A percentile compares a stretch with the other conserved stretches of the same genome.
Conservation (phyloP, 306 rosid species). For the Parietaria judaica region DNA sequence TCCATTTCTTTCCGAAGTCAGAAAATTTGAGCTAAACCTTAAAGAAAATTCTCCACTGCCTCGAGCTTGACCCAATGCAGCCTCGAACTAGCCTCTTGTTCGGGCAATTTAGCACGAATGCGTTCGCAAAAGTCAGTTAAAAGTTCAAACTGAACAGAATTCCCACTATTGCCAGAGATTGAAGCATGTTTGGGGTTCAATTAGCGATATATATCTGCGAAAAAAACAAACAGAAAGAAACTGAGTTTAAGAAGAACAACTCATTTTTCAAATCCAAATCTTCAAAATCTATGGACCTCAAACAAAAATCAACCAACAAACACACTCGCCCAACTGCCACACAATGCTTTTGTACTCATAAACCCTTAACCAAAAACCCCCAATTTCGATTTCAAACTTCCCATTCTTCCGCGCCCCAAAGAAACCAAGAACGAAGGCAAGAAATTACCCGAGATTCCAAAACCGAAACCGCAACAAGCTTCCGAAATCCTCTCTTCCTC, state of each 20-base stretch:
- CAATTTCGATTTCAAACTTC: slow-evolving; percentile 2
- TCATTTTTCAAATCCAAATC: slow-evolving; percentile 2
- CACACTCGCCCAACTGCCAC: slow-evolving; percentile 3
- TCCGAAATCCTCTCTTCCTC: slow-evolving; percentile 12
- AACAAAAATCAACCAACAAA: slow-evolving; percentile 1
- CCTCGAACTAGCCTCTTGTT: slow-evolving; percentile 22
- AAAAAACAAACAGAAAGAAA: slow-evolving; percentile 12
- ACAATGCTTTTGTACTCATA: slow-evolving; percentile 8
- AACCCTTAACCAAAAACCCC: slow-evolving; percentile 7
- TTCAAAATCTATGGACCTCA: neutral
- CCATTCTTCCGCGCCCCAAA: neutral
- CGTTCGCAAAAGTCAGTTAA: slow-evolving; percentile 2
- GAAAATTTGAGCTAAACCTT: slow-evolving; percentile 21
- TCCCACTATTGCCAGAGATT: slow-evolving; percentile 19
- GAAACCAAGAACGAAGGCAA: slow-evolving; percentile 25
- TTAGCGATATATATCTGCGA: slow-evolving; percentile 38
- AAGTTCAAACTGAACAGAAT: slow-evolving; percentile 16
- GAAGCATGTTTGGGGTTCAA: slow-evolving; percentile 17
- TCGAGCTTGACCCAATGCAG: slow-evolving; percentile 16
- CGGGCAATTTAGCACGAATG: slow-evolving; percentile 18
- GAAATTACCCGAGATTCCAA: slow-evolving; percentile 29
- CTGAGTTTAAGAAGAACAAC: slow-evolving; percentile 15
- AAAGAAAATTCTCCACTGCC: slow-evolving; percentile 19
- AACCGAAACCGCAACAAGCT: slow-evolving; percentile 8
- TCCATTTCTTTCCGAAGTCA: slow-evolving; percentile 37